Base-by-base conservation (phyloP, 2,329 filamentous ascomycete species). In the Hypoxylon sp. region DNA sequence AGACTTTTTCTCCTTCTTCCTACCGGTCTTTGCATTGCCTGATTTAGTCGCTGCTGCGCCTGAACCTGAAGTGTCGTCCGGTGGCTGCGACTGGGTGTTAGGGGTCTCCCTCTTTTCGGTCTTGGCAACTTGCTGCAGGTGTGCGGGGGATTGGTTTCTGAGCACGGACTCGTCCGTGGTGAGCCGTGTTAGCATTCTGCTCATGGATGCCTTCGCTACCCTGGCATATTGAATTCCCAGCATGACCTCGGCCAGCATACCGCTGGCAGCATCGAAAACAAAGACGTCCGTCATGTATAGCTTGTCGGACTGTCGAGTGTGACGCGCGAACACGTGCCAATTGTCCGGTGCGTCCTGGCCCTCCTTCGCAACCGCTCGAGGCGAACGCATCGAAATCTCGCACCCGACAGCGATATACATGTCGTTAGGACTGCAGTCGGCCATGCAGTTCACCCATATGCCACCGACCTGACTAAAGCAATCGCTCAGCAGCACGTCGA, bases 401-500 rank as follows among this genome's bases (percentile, higher is more conserved):
- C 75, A 68, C 1, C 75, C 70, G 9, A 65, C 74, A 4, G 74
- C 70, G 18, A 81, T 69, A 70, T 69, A 81, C 32, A 80, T 76
- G 26, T 77, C 76, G 0, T 36, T 55, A 0, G 65, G 30, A 0
- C 50, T 32, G 4, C 56, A 36, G 6, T 78, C 72, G 0, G 72
- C 73, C 77, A 81, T 76, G 59, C 66, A 71, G 64, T 81, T 81
- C 5, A 76, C 71, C 51, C 64, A 80, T 1, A 81, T 71, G 2
- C 79, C 79, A 14, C 50, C 77, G 0, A 80, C 73, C 61, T 81
- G 80, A 32, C 75, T 68, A 62, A 80, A 77, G 1, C 48, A 60
- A 50, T 81, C 80, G 8, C 64, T 48, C 18, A 78, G 62, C 6
- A 63, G 65, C 0, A 67, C 30, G 32, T 78, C 71, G 3, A 76